Evolutionary conservation across 2,329 filamentous ascomycete genomes (phyloP).

Genomic region (Aspergillus uvarum): DNA sequence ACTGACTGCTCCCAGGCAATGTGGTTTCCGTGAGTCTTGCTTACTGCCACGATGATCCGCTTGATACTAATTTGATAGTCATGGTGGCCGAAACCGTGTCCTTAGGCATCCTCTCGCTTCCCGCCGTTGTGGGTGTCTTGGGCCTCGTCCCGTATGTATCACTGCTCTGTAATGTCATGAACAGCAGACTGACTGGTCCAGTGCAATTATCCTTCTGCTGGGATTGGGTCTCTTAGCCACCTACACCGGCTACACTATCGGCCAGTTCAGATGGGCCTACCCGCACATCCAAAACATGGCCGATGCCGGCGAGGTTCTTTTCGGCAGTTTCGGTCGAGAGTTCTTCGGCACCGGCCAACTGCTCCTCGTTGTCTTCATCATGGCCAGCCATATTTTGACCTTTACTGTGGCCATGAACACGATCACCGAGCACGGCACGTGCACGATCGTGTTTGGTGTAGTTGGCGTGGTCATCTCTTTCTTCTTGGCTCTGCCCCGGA

Average conservation of each 20-base stretch:
- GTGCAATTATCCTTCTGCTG: constrained; percentile 49
- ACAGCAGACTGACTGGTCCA: background rate
- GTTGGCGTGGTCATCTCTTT: constrained; percentile 58
- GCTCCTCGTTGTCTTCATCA: constrained; percentile 64
- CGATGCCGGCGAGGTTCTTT: constrained; percentile 62
- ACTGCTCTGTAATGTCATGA: background rate
- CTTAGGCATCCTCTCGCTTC: constrained; percentile 55
- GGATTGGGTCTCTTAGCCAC: constrained; percentile 54
- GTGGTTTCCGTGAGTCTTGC: constrained; percentile 35
- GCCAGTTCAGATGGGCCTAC: constrained; percentile 54
- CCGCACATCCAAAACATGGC: constrained; percentile 63
- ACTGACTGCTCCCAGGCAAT: constrained; percentile 31
- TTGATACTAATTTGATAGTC: constrained; percentile 29
- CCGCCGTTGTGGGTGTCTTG: constrained; percentile 51
- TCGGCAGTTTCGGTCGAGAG: constrained; percentile 61
- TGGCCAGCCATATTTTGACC: constrained; percentile 66
- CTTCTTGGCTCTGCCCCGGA: constrained; percentile 58
- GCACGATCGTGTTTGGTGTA: constrained; percentile 62
- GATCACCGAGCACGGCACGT: constrained; percentile 58
- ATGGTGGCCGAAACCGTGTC: constrained; percentile 59
- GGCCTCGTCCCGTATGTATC: constrained; percentile 49
- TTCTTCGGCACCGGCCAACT: constrained; percentile 60
- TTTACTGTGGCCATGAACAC: constrained; percentile 66
- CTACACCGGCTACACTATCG: constrained; percentile 59
- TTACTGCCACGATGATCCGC: background rate